These are phyloP conservation scores for Amanita rubescens DNA, from an alignment of 768 basidiomycete species.

Conservation along the genomic window DNA sequence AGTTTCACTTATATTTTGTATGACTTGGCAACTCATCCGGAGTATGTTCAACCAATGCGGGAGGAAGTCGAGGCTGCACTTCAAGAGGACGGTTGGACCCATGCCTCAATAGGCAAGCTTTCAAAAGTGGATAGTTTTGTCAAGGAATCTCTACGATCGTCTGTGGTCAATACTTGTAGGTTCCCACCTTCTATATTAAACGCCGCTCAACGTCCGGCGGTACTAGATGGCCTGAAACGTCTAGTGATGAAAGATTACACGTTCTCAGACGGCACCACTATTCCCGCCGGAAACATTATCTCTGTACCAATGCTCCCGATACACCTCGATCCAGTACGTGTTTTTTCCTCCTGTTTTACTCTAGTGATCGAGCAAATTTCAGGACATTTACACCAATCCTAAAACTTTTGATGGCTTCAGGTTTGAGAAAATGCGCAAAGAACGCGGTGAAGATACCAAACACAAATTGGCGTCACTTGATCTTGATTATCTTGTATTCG, in stretches of 20 bases:
- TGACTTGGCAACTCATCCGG: slow-evolving; percentile 28
- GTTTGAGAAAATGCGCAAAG: too few relatives aligned
- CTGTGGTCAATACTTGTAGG: slow-evolving; percentile 21
- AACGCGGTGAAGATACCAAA: slow-evolving; percentile 19
- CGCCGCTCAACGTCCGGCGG: neutral
- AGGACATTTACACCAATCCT: slow-evolving; percentile 26
- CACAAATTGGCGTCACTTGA: slow-evolving; percentile 24
- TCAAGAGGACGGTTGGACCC: slow-evolving; percentile 29
- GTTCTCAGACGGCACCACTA: slow-evolving; percentile 19
- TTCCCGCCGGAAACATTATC: too few relatives aligned
- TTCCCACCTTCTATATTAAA: slow-evolving; percentile 12
- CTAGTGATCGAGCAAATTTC: too few relatives aligned
- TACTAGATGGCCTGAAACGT: slow-evolving; percentile 22
- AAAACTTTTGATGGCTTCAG: slow-evolving; percentile 34
- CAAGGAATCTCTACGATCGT: slow-evolving; percentile 29
- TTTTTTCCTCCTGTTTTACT: too few relatives aligned
- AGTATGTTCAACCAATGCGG: slow-evolving; percentile 25
- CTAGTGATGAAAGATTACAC: slow-evolving; percentile 31
- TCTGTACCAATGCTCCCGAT: slow-evolving; percentile 12
- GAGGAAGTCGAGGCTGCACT: too few relatives aligned
- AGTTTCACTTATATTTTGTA: too few relatives aligned
- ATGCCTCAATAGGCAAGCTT: slow-evolving; percentile 27
- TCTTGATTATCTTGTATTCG: slow-evolving; percentile 26
- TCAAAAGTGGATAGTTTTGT: too few relatives aligned
- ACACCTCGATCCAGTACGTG: slow-evolving; percentile 6